Conservation (phyloP, 1,284 basidiomycete species). For the Wolfiporia cocos region DNA sequence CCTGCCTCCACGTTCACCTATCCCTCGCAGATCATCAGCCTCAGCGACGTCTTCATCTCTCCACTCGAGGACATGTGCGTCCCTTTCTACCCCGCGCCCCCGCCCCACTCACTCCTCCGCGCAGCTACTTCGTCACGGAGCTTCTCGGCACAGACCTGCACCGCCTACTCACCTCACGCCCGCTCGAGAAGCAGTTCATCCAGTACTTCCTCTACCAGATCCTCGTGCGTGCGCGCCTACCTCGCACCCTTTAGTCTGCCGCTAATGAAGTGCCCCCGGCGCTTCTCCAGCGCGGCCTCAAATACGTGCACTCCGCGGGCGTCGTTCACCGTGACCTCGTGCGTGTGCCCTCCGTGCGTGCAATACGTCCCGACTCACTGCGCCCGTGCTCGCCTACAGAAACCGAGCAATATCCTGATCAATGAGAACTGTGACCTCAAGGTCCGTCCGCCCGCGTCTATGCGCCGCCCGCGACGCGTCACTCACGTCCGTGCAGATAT, state of each 20-base stretch:
- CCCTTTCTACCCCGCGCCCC: conserved; percentile 1
- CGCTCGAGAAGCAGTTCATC: conserved; percentile 99
- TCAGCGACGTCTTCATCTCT: conserved; percentile 99
- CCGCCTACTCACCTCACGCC: conserved; percentile 91
- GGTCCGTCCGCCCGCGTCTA: conserved; percentile 29
- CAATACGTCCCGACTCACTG: not conserved
- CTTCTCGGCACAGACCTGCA: conserved; percentile 97
- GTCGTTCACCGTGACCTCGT: conserved; percentile 97
- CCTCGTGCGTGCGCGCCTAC: conserved; percentile 48
- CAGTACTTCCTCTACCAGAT: conserved; percentile 99
- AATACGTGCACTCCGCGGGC: conserved; percentile 99
- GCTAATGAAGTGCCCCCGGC: not conserved
- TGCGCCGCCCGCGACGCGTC: not conserved
- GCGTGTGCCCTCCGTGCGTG: conserved; percentile 20
- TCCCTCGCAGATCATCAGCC: conserved; percentile 84
- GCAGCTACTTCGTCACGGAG: conserved; percentile 98
- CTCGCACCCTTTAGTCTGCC: not conserved
- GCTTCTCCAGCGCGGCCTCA: conserved; percentile 87
- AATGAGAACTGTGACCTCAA: conserved; percentile 99
- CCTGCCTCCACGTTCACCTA: not conserved
- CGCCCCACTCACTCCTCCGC: conserved; percentile 6
- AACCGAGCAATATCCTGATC: conserved; percentile 99
- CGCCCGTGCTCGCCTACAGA: conserved; percentile 39
- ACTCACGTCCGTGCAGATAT: conserved; percentile 56
- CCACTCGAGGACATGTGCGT: conserved; percentile 93